Conservation (phyloP, 2,329 filamentous ascomycete species). For the Nigrospora osmanthi region DNA sequence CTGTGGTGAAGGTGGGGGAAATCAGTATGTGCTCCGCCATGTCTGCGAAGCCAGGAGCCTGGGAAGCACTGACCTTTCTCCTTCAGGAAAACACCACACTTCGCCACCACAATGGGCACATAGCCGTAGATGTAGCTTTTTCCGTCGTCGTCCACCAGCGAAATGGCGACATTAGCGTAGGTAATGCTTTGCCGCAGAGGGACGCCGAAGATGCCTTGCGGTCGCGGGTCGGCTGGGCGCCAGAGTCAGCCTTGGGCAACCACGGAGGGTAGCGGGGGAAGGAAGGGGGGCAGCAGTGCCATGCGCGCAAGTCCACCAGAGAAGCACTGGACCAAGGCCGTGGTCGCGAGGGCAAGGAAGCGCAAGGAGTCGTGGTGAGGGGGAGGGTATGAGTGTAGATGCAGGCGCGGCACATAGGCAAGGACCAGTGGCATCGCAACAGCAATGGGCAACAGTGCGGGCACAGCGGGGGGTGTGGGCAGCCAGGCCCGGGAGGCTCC, state of each 20-base stretch:
- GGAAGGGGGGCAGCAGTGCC: too few species aligned
- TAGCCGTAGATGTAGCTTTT: conserved; percentile 98
- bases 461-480: too few species aligned
- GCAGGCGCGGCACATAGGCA: too few species aligned
- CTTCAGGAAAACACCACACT: conserved; percentile 94
- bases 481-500: not conserved
- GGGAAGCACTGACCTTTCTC: conserved; percentile 71
- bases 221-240: conserved; percentile 31
- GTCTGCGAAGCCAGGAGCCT: not conserved
- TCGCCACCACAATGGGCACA: conserved; percentile 95
- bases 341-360: too few species aligned
- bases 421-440: too few species aligned
- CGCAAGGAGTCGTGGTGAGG: too few species aligned
- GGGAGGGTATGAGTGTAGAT: too few species aligned
- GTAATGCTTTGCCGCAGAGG: conserved; percentile 90
- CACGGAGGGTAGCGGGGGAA: not conserved
- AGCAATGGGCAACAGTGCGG: too few species aligned
- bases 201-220: conserved; percentile 85
- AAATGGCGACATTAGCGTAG: conserved; percentile 97
- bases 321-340: too few species aligned
- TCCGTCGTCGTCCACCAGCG: conserved; percentile 83
- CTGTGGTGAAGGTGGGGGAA: conserved; percentile 36
- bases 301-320: too few species aligned
- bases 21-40: not conserved
- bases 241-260: not conserved